Evolutionary conservation across 169 alveolate genomes (phyloP).

Genomic region (Babesia gibsoni): DNA sequence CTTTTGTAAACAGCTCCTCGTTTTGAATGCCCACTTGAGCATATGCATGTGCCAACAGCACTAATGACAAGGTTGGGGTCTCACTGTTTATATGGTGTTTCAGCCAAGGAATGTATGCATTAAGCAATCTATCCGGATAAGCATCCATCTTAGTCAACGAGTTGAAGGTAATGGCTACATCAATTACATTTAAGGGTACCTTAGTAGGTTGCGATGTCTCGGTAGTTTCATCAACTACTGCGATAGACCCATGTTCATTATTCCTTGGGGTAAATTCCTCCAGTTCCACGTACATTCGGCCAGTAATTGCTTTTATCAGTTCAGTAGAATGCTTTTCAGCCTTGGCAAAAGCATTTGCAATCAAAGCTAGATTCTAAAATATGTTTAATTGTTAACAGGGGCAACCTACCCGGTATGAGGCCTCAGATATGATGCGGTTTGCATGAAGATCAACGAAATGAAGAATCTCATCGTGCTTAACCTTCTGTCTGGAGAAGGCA

Average conservation of each 20-base stretch:
- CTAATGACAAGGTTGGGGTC: constrained; percentile 43
- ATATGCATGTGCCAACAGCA: constrained; percentile 43
- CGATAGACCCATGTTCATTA: background rate
- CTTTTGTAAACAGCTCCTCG: constrained; percentile 15
- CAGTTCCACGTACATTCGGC: constrained; percentile 1
- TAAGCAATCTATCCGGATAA: constrained; percentile 5
- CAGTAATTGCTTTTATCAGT: constrained; percentile 6
- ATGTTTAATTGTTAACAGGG: background rate
- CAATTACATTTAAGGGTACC: constrained; percentile 23
- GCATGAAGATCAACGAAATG: constrained; percentile 41
- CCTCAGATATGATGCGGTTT: background rate
- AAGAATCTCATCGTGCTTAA: constrained; percentile 30
- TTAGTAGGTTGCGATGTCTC: background rate
- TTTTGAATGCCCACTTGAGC: constrained; percentile 25
- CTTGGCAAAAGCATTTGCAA: constrained; percentile 38
- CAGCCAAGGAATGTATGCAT: constrained; percentile 52
- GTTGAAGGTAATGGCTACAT: constrained; percentile 48
- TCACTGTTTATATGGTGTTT: constrained; percentile 16
- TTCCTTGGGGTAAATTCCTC: background rate
- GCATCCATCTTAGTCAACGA: constrained; percentile 44
- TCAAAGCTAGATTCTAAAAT: constrained; percentile 18
- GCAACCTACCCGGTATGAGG: constrained; percentile 14
- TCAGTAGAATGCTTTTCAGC: constrained; percentile 14
- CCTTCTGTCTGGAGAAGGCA: constrained; percentile 18
- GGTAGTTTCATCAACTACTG: background rate